These are phyloP conservation scores for Solidago caesia DNA, from an alignment of 129 eudicot species.

Conservation along the genomic window DNA sequence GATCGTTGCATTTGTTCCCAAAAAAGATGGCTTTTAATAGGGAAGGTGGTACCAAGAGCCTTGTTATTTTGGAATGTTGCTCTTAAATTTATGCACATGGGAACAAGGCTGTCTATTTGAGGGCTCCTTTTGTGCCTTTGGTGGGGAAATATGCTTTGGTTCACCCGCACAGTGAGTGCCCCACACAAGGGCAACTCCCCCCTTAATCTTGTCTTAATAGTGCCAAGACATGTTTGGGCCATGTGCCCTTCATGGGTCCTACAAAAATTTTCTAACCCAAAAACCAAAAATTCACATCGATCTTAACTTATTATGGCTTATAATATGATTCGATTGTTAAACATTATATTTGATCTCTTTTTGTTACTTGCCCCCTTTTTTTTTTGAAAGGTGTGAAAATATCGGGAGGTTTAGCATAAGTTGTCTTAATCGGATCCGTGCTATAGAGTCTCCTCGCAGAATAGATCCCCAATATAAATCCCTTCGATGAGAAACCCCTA, in stretches of 20 bases:
- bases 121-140: slow-evolving; percentile 47
- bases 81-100: slow-evolving; percentile 70
- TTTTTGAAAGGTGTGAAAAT: too few relatives aligned
- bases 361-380: slow-evolving; percentile 2
- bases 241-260: slow-evolving; percentile 68
- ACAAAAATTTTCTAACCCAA: slow-evolving; percentile 39
- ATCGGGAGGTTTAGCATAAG: too few relatives aligned
- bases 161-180: slow-evolving; percentile 51
- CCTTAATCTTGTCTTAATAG: slow-evolving; percentile 54
- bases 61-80: slow-evolving; percentile 65
- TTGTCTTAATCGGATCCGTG: too few relatives aligned
- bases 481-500: too few relatives aligned
- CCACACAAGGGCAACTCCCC: slow-evolving; percentile 44
- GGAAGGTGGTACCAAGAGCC: slow-evolving; percentile 44
- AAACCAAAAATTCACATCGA: slow-evolving; percentile 30
- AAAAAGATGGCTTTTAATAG: slow-evolving; percentile 36
- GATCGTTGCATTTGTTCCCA: slow-evolving; percentile 41
- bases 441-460: too few relatives aligned
- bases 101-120: slow-evolving; percentile 50
- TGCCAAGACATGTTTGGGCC: slow-evolving; percentile 64
- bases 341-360: background rate
- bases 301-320: slow-evolving; percentile 20
- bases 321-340: slow-evolving; percentile 17
- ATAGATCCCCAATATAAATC: too few relatives aligned
- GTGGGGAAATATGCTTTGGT: slow-evolving; percentile 53